Evolutionary conservation across 2,329 filamentous ascomycete species (phyloP).

Genomic region (Elsinoe batatas): DNA sequence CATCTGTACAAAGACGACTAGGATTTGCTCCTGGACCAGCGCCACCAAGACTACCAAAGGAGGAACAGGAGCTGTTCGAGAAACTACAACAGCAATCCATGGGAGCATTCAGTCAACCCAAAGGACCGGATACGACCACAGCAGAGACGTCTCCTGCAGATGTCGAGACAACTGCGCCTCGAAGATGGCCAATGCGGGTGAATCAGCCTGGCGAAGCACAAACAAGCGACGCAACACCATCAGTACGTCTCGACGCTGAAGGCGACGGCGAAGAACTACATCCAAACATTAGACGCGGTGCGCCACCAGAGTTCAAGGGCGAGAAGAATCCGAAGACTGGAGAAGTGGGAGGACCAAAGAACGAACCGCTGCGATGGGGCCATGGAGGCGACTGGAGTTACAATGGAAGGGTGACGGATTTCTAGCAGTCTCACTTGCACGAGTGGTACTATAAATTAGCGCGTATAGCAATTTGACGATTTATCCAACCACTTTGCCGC

Average conservation of each 20-base stretch:
- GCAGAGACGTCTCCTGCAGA: slow-evolving; percentile 22
- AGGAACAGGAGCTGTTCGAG: slow-evolving; percentile 86
- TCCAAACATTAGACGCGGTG: slow-evolving; percentile 63
- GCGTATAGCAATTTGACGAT: neutral
- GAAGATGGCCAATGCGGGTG: slow-evolving; percentile 29
- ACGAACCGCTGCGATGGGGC: slow-evolving; percentile 87
- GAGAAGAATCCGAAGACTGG: slow-evolving; percentile 88
- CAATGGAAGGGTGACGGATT: slow-evolving; percentile 91
- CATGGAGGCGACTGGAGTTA: slow-evolving; percentile 74
- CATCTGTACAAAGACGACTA: slow-evolving; percentile 35
- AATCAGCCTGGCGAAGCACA: slow-evolving; percentile 28
- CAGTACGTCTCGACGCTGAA: slow-evolving; percentile 40
- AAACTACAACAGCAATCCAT: slow-evolving; percentile 69
- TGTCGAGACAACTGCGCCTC: slow-evolving; percentile 10
- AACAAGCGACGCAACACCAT: slow-evolving; percentile 21
- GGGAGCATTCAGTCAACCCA: slow-evolving; percentile 54
- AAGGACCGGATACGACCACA: slow-evolving; percentile 24
- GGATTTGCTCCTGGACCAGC: slow-evolving; percentile 45
- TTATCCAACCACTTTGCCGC: too few relatives aligned
- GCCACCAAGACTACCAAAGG: slow-evolving; percentile 76
- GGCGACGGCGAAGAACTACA: slow-evolving; percentile 56
- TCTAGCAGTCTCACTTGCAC: slow-evolving; percentile 35
- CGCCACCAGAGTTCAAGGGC: slow-evolving; percentile 84
- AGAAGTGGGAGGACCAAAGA: slow-evolving; percentile 94
- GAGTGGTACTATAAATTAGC: neutral